Base-by-base conservation (phyloP, 345 rosid genomes). In the Balakata baccata region DNA sequence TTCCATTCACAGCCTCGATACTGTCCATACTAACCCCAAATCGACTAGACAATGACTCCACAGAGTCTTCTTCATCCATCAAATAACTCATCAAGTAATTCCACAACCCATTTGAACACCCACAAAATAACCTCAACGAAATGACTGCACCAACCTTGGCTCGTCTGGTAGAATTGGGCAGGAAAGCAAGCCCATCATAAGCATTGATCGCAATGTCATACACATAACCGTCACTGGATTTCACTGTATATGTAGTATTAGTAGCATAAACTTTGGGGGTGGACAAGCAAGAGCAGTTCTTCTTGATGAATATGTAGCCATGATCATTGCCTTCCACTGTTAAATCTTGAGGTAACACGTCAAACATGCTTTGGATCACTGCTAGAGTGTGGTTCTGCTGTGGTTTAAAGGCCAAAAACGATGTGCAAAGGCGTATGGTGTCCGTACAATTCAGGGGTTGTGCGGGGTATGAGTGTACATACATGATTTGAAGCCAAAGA, bases 41-140 rank as follows among this genome's bases (percentile, higher is more conserved):
- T 78, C 92, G 70, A 66, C 98, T 94, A 6, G 98, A 86, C 75
- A 94, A 78, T 8, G 97, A 90, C 67, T 88, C 92, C 78, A 94
- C 85, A 64, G 91, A 85, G 66, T 94, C 98, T 61, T 90, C 95
- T 61, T 84, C 92, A 76, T 54, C 80, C 61, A 91, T 64, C 73
- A 94, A 90, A 77, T 94, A 94, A 74, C 97, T 94, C 98, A 92
- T 81, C 78, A 94, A 86, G 73, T 94, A 94, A 83, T 92, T 94
- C 98, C 97, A 94, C 74, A 90, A 61, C 74, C 97, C 94, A 83
- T 90, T 94, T 2, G 98, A 94, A 74, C 98, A 94, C 43, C 97
- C 97, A 77, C 98, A 94, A 47, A 89, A 88, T 82, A 94, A 79
- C 86, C 94, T 83, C 86, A 90, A 79, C 0, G 92, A 88, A 66